Evolutionary conservation across 495 filamentous ascomycete genomes (phyloP), one percentile per base, ranked within the genome.

Genomic region (Chlorociboria aeruginascens): DNA sequence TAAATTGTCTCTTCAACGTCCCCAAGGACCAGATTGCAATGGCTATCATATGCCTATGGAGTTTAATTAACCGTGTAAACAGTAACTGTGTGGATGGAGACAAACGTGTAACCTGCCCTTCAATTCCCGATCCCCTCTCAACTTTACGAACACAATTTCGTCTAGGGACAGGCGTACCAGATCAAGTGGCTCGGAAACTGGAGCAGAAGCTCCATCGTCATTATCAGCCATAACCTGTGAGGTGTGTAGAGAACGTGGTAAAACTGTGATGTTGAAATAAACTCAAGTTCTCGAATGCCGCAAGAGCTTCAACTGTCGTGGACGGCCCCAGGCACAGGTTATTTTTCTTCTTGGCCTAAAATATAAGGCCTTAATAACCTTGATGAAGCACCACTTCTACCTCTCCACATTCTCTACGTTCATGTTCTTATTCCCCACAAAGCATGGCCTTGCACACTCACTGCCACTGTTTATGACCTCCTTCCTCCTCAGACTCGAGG

Each of bases 1-100:
- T 96, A 99, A 46, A 99, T 83, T 7, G 89, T 97, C 71, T 99
- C 92, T 61, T 96, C 87, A 8, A 95, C 92, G 40, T 99, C 93
- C 4, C 93, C 92, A 2, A 99, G 73, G 4, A 99, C 86, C n/a
- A 97, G 67, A 61, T 99, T 99, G 77, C 92, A 97, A 63, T 99
- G 92, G 57, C 85, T 92, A 62, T 99, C 92, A 63, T 96, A 99
- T 31, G 90, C 92, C 93, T 99, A 57, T 8, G 29, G 36, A 17
- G 25, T 7, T 16, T 53, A 44, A 59, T 51, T 35, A 4, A 25
- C 20, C 1, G 20, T 4, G 4, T 4, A 25, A 25, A 25, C 20
- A 25, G 20, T 25, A 25, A 25, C 2, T 25, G 20, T 4, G 20
- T 10, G 29, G 40, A 32, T 33, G 37, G 43, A 32, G 29, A 67